Percentiles rank a stretch among this genome's conserved stretches.
phyloP scores from a whole-genome alignment of 2,329 filamentous ascomycete genomes.

The Colletotrichum godetiae region DNA sequence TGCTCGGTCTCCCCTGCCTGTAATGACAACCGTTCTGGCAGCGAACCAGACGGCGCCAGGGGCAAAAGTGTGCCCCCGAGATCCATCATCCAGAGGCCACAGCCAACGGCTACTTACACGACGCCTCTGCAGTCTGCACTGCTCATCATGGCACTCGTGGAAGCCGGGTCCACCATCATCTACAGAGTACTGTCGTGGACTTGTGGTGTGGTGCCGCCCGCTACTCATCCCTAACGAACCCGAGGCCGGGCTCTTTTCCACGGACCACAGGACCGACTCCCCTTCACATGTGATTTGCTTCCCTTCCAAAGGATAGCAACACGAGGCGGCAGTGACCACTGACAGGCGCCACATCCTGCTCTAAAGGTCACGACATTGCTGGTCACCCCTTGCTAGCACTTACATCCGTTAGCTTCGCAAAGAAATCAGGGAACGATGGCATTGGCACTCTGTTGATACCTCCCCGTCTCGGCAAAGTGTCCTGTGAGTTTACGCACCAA shows the following conservation, averaged over 20 bases:
- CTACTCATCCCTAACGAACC: neutral
- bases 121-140: neutral
- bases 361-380: neutral
- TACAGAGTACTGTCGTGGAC: neutral
- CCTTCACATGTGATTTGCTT: constrained; percentile 28
- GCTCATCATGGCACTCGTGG: constrained; percentile 2
- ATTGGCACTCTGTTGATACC: constrained; percentile 20
- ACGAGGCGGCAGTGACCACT: neutral
- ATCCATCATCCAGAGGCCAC: constrained; percentile 1
- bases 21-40: neutral
- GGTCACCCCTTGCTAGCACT: constrained; percentile 13
- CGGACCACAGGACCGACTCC: neutral
- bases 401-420: neutral
- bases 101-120: neutral
- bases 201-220: neutral
- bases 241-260: neutral
- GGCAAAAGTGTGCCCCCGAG: neutral
- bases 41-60: neutral
- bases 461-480: constrained; percentile 15
- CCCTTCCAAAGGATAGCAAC: neutral
- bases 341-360: neutral
- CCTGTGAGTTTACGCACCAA: constrained; percentile 16
- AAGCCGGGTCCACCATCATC: neutral
- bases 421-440: neutral
- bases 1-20: neutral